Conservation (phyloP, 495 filamentous ascomycete genomes). For the Xylaria grammica region DNA sequence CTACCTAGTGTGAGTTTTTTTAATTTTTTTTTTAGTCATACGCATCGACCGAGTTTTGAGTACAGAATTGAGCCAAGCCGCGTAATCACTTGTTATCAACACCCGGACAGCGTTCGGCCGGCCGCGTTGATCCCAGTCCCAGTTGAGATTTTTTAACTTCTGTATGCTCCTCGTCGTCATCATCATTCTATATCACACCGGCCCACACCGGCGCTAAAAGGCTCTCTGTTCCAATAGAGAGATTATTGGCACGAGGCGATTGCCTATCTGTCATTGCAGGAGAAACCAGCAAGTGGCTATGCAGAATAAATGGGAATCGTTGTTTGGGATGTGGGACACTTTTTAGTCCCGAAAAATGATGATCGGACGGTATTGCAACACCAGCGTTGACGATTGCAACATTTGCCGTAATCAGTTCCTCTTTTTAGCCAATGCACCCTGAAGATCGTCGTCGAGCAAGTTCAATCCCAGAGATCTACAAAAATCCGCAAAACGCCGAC, state of each 20-base stretch:
- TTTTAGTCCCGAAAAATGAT: not conserved
- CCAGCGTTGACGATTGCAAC: slow-evolving; percentile 14
- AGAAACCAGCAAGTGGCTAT: not conserved
- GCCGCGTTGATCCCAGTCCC: not conserved
- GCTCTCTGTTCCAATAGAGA: not conserved
- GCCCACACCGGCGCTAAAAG: not conserved
- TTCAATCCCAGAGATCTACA: not conserved
- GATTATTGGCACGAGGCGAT: not conserved
- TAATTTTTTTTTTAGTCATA: not conserved
- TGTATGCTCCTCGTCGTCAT: not conserved
- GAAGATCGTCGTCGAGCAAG: slow-evolving; percentile 4
- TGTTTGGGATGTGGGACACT: slow-evolving; percentile 10
- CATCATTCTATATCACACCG: slow-evolving; percentile 1
- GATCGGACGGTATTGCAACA: slow-evolving; percentile 11
- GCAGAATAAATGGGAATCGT: slow-evolving; percentile 4
- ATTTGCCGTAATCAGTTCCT: slow-evolving; percentile 13
- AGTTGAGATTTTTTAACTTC: slow-evolving; percentile 1
- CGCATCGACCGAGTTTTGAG: not conserved
- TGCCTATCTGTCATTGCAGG: not conserved
- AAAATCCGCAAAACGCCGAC: not conserved
- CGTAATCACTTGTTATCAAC: slow-evolving; percentile 1
- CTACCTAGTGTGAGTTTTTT: too few relatives aligned
- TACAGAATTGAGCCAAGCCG: not conserved
- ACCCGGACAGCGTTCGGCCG: not conserved
- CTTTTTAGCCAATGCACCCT: not conserved